phyloP scores from a whole-genome alignment of 208 protist species.

The Acanthamoeba culbertsoni region DNA sequence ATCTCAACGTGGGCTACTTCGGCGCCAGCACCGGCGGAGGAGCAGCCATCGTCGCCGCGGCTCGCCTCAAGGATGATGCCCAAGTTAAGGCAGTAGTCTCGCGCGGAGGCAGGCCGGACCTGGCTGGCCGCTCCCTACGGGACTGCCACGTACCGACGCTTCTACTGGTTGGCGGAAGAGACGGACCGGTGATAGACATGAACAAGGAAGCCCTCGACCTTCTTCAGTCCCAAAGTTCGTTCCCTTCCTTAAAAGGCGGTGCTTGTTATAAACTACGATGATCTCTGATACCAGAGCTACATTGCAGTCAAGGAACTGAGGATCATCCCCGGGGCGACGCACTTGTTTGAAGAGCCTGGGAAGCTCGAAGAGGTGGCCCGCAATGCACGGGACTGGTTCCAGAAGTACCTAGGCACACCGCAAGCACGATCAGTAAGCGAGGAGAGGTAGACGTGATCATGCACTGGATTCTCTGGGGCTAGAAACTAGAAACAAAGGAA shows the following conservation, averaged over 20 bases:
- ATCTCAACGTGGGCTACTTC: conserved; percentile 55
- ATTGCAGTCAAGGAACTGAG: conserved; percentile 1
- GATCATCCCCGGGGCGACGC: conserved; percentile 30
- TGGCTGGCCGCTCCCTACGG: neutral
- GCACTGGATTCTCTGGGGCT: neutral
- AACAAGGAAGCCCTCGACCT: conserved; percentile 13
- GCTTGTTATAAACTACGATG: too few species aligned
- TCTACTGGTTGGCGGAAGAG: conserved; percentile 44
- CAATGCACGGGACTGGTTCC: conserved; percentile 19
- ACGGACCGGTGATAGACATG: conserved; percentile 49
- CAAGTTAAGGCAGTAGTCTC: conserved; percentile 57
- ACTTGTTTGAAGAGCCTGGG: conserved; percentile 44
- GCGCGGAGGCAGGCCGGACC: conserved; percentile 40
- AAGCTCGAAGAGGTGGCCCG: conserved; percentile 27
- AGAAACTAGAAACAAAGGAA: neutral
- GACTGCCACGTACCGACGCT: neutral
- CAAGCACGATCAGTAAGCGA: neutral
- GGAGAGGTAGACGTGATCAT: neutral
- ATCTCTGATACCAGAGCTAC: neutral
- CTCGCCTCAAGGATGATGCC: neutral
- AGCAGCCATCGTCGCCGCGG: conserved; percentile 27
- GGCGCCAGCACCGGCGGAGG: conserved; percentile 54
- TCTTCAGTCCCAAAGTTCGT: neutral
- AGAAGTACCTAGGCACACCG: neutral
- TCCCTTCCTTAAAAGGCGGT: neutral